Conservation (phyloP, 2,329 filamentous ascomycete genomes). For the Stachybotrys chlorohalonatus region DNA sequence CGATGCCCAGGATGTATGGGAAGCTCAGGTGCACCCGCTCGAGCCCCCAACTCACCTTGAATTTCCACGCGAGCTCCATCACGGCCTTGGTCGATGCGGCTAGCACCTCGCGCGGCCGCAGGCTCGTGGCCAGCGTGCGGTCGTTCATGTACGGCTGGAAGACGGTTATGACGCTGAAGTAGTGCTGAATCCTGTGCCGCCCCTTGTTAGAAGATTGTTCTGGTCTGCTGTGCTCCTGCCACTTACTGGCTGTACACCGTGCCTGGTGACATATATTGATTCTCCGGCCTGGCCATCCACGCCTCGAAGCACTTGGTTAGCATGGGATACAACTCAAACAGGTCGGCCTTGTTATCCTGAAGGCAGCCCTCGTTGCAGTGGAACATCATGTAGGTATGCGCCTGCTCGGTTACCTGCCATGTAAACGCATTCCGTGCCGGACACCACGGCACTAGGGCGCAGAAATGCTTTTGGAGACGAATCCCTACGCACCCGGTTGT, state of each 20-base stretch:
- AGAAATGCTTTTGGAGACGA: conserved; percentile 1
- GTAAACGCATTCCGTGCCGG: not conserved
- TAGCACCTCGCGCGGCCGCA: not conserved
- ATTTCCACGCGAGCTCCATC: not conserved
- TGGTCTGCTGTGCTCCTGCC: no score
- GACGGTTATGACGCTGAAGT: not conserved
- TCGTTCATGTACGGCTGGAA: conserved; percentile 1
- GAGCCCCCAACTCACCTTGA: conserved; percentile 1
- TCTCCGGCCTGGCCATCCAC: not conserved
- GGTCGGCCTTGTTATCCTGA: not conserved
- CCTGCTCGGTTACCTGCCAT: not conserved
- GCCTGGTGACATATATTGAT: not conserved
- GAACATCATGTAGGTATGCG: conserved; percentile 1
- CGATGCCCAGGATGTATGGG: not conserved
- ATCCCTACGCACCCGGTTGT: not conserved
- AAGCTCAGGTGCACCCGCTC: not conserved
- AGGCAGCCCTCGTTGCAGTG: conserved; percentile 1
- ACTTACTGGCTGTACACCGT: not conserved
- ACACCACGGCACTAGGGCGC: not conserved
- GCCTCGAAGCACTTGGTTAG: not conserved
- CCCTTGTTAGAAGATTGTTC: not conserved
- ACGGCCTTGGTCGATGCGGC: not conserved
- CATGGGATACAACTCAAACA: conserved; percentile 1
- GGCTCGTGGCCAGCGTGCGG: not conserved
- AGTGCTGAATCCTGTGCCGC: not conserved